Evolutionary conservation across 148 eudicot genomes (phyloP).

Genomic region (Chenopodium formosanum): DNA sequence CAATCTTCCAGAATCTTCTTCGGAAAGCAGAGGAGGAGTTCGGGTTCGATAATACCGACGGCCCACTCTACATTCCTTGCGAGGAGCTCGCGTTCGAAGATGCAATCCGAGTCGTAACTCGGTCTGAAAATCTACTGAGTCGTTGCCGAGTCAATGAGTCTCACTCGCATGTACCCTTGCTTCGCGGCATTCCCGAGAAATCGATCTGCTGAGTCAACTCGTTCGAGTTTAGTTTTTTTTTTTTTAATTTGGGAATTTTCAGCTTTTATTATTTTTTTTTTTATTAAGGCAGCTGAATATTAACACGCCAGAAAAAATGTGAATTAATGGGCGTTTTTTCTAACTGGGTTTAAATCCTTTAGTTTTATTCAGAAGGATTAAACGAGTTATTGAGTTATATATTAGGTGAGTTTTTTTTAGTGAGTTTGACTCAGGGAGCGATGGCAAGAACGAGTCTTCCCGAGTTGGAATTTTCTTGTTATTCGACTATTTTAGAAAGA

Average conservation of each 20-base stretch:
- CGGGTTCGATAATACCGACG: slow-evolving; percentile 43
- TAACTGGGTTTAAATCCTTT: slow-evolving; percentile 16
- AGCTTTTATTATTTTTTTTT: not conserved
- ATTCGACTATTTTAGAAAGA: not conserved
- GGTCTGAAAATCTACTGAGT: slow-evolving; percentile 11
- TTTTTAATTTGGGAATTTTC: not conserved
- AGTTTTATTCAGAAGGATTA: slow-evolving; percentile 11
- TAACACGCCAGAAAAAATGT: slow-evolving; percentile 13
- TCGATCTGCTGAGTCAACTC: slow-evolving; percentile 20
- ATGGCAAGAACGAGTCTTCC: slow-evolving; percentile 28
- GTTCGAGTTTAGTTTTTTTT: not conserved
- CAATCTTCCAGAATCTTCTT: slow-evolving; percentile 40
- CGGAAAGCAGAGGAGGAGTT: slow-evolving; percentile 51
- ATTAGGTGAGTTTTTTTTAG: not conserved
- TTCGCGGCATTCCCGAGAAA: slow-evolving; percentile 17
- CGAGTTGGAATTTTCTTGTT: slow-evolving; percentile 14
- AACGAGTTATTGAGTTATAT: slow-evolving; percentile 23
- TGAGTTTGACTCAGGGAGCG: slow-evolving; percentile 13
- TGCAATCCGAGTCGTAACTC: slow-evolving; percentile 31
- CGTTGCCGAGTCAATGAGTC: slow-evolving; percentile 14
- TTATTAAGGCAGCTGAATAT: slow-evolving; percentile 14
- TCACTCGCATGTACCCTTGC: slow-evolving; percentile 1
- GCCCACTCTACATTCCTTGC: slow-evolving; percentile 57
- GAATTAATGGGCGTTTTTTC: slow-evolving; percentile 19
- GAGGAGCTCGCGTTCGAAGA: slow-evolving; percentile 53